Conservation (phyloP, 1,284 basidiomycete genomes). For the Taiwanofungus camphoratus region DNA sequence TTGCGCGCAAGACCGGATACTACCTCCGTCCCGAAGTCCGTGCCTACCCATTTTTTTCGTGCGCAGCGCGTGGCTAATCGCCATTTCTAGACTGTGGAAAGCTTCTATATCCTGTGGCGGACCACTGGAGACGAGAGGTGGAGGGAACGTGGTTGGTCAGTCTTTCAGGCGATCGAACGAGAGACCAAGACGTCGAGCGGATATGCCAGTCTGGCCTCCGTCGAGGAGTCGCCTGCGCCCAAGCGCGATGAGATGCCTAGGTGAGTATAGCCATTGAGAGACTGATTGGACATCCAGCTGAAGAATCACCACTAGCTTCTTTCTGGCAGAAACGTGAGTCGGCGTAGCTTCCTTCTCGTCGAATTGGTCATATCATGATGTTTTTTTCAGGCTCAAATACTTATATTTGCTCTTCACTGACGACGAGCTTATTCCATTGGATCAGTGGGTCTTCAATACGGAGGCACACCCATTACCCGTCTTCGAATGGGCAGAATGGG, state of each 20-base stretch:
- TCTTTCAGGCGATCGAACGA: conserved; percentile 67
- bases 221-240: conserved; percentile 34
- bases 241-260: conserved; percentile 63
- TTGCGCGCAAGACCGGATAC: conserved; percentile 37
- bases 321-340: conserved; percentile 62
- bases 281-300: not conserved
- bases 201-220: conserved; percentile 50
- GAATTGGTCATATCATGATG: conserved; percentile 3
- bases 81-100: conserved; percentile 55
- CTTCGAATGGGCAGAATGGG: conserved; percentile 54
- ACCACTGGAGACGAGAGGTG: conserved; percentile 63
- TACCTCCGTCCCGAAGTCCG: conserved; percentile 61
- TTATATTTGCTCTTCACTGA: conserved; percentile 59
- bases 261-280: conserved; percentile 28
- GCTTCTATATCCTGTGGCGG: conserved; percentile 65
- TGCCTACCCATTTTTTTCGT: not conserved
- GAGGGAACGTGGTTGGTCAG: conserved; percentile 73
- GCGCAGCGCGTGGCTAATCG: conserved; percentile 1
- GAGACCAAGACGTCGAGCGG: conserved; percentile 48
- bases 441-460: conserved; percentile 82
- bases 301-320: conserved; percentile 41
- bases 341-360: no score
- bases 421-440: conserved; percentile 55
- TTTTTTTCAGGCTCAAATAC: conserved; percentile 50
- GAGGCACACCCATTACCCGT: conserved; percentile 78